Conservation (phyloP, 1,139 yeast genomes). For the Magnusiomyces tetraspermus region DNA sequence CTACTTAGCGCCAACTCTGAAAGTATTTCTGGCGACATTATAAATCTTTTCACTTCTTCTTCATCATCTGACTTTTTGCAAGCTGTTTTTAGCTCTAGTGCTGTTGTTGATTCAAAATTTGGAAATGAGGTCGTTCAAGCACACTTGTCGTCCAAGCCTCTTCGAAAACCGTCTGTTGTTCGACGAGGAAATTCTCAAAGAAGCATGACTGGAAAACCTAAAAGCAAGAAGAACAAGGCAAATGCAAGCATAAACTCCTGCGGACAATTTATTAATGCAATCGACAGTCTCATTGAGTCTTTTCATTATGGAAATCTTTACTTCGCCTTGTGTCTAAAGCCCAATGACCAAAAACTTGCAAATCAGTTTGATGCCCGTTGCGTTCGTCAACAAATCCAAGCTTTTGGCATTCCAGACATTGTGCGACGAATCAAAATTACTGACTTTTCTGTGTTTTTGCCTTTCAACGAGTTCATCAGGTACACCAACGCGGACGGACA, state of each 20-base stretch:
- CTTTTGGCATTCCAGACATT: slow-evolving; percentile 36
- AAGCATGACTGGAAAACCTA: slow-evolving; percentile 2
- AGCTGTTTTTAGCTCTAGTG: slow-evolving; percentile 31
- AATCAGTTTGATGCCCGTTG: slow-evolving; percentile 36
- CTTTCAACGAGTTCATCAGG: slow-evolving; percentile 33
- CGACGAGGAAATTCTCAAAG: slow-evolving; percentile 17
- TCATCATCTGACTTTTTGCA: slow-evolving; percentile 34
- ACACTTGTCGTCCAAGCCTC: slow-evolving; percentile 34
- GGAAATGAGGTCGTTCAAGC: slow-evolving; percentile 33
- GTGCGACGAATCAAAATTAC: slow-evolving; percentile 33
- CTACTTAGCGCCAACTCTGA: slow-evolving; percentile 32
- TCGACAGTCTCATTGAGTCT: slow-evolving; percentile 32
- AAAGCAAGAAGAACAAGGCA: slow-evolving; percentile 15
- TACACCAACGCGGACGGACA: slow-evolving; percentile 22
- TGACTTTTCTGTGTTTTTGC: slow-evolving; percentile 34
- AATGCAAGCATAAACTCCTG: slow-evolving; percentile 25
- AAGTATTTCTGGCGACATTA: slow-evolving; percentile 35
- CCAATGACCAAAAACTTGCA: slow-evolving; percentile 34
- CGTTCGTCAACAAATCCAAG: slow-evolving; percentile 36
- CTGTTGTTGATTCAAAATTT: slow-evolving; percentile 32
- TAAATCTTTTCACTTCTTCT: slow-evolving; percentile 33
- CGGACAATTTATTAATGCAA: slow-evolving; percentile 31
- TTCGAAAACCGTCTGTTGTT: slow-evolving; percentile 33
- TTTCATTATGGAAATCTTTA: slow-evolving; percentile 35
- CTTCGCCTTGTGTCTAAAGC: slow-evolving; percentile 36